Base-by-base conservation (phyloP, 139 green algal genomes). In the Chlorella sp. region DNA sequence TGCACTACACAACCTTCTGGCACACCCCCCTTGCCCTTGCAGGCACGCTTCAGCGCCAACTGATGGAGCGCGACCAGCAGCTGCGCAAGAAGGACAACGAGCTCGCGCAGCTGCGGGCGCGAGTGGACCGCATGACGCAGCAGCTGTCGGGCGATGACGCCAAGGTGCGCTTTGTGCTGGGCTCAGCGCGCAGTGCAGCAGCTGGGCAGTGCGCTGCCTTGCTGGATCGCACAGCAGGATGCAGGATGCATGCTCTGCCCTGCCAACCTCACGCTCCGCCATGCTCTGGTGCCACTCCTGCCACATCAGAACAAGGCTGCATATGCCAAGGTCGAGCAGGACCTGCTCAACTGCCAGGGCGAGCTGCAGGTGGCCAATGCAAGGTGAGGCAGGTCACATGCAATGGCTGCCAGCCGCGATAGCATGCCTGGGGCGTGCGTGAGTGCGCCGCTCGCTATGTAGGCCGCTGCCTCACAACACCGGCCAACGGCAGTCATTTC, bases 271-370 rank as follows among this genome's bases (percentile, higher is more conserved):
- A 67, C 60, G 25, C 28, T 4, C 30, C 65, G 5, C 64, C 6
- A 3, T 62, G 70, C 11, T 20, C 38, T 41, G 13, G 23, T 60
- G 39, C 39, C 71, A 13, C 44, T 4, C 41, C 41, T 13, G 16
- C 30, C 15, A 21, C 51, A 5, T 34, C 74, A 81, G 76, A 63
- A 82, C 76, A 62, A 63, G 20, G 23, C 57, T 36, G 18, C 64
- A 1, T 60, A 38, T 4, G 36, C 60, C 60, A 82, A 82, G 76
- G 21, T 82, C 5, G 76, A 82, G 28, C 76, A 82, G 38, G n/a
- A 82, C 76, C 26, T 82, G 60, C 76, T 82, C 36, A 60, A 82
- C 76, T 82, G 76, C 76, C 57, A 82, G 57, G 76, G 76, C 20
- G 76, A 82, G 56, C 60, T 82, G 76, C 56, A 51, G 26, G 76